Percentiles rank a stretch among this genome's conserved stretches.
phyloP scores from a whole-genome alignment of 768 basidiomycete genomes.

The Suillus placidus region DNA sequence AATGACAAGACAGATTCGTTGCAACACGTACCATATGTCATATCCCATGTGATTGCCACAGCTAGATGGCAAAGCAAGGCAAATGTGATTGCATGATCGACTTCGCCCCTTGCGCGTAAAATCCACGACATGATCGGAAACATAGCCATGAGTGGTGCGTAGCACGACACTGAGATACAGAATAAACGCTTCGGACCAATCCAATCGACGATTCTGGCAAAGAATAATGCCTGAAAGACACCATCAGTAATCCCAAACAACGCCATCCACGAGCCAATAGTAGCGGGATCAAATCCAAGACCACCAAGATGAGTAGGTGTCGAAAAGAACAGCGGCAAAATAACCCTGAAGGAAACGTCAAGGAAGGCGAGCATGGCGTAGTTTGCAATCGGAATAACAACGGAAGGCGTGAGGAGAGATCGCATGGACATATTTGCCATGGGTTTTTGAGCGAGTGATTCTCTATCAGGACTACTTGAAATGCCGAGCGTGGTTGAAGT shows the following conservation, averaged over 20 bases:
- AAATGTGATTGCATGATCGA: conserved; percentile 39
- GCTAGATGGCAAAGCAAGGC: conserved; percentile 35
- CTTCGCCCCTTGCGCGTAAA: conserved; percentile 34
- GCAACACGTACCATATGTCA: conserved; percentile 41
- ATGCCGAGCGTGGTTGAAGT: background rate
- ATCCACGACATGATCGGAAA: conserved; percentile 50
- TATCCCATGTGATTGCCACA: conserved; percentile 39
- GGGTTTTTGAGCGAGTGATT: background rate
- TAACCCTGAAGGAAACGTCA: conserved; percentile 41
- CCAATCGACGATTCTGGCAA: conserved; percentile 40
- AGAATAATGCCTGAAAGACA: conserved; percentile 42
- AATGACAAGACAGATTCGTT: background rate
- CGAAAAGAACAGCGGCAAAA: conserved; percentile 50
- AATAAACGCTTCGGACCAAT: conserved; percentile 49
- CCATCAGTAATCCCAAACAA: conserved; percentile 41
- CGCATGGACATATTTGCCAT: conserved; percentile 33
- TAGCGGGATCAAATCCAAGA: conserved; percentile 40
- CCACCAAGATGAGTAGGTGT: conserved; percentile 48
- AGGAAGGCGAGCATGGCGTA: conserved; percentile 46
- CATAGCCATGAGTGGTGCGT: conserved; percentile 41
- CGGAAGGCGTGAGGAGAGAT: conserved; percentile 33
- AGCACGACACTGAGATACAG: conserved; percentile 39
- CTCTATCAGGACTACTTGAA: background rate
- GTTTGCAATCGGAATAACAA: conserved; percentile 47
- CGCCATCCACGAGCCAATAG: conserved; percentile 45